Evolutionary conservation across 192 early-diverging fungal genomes (phyloP).

Genomic region (Rhizophagus prolifer): DNA sequence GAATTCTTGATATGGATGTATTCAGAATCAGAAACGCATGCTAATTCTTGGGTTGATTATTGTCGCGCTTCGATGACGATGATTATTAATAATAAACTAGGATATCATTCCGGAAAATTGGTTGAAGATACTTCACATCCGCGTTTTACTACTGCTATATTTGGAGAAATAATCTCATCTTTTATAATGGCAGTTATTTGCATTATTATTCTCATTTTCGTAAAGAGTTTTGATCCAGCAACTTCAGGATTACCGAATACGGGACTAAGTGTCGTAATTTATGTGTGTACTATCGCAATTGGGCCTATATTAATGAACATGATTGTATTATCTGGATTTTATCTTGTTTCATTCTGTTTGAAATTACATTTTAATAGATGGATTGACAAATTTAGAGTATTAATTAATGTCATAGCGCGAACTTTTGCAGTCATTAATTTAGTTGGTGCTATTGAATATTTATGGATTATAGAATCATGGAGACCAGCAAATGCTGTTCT

Average conservation of each 20-base stretch:
- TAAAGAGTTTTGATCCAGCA: slow-evolving; percentile 57
- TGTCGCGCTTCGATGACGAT: slow-evolving; percentile 67
- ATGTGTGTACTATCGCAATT: slow-evolving; percentile 62
- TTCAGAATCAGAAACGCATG: slow-evolving; percentile 65
- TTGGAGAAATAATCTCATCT: slow-evolving; percentile 70
- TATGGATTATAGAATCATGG: slow-evolving; percentile 72
- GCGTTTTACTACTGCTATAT: slow-evolving; percentile 59
- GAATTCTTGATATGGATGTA: slow-evolving; percentile 84
- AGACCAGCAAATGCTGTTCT: slow-evolving; percentile 60
- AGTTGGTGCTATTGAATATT: slow-evolving; percentile 60
- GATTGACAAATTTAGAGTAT: slow-evolving; percentile 69
- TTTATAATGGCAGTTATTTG: slow-evolving; percentile 62
- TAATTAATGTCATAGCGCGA: slow-evolving; percentile 67
- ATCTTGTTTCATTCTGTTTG: slow-evolving; percentile 63
- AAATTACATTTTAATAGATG: slow-evolving; percentile 61
- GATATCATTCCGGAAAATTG: slow-evolving; percentile 61
- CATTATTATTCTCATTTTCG: slow-evolving; percentile 63
- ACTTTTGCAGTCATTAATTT: slow-evolving; percentile 60
- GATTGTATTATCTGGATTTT: slow-evolving; percentile 58
- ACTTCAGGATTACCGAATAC: slow-evolving; percentile 31
- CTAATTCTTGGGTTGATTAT: slow-evolving; percentile 79
- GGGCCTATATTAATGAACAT: slow-evolving; percentile 72
- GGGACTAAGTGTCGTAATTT: slow-evolving; percentile 54
- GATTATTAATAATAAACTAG: slow-evolving; percentile 78
- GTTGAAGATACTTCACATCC: slow-evolving; percentile 64